Conservation (phyloP, 495 filamentous ascomycete genomes). For the Aspergillus coremiiformis region DNA sequence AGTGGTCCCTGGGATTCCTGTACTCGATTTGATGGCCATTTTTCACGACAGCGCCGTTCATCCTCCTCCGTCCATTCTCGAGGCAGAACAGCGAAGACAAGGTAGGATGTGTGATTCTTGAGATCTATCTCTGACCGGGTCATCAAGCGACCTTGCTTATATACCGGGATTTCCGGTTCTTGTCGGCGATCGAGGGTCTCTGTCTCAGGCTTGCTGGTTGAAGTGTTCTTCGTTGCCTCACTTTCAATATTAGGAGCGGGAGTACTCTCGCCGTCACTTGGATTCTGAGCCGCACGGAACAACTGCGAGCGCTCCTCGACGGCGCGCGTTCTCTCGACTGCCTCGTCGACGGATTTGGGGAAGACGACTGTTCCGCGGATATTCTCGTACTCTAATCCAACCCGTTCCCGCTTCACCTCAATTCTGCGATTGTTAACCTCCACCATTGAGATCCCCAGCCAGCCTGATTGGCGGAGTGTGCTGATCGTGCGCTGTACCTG, state of each 20-base stretch:
- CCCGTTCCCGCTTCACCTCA: conserved; percentile 74
- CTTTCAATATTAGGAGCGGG: conserved; percentile 18
- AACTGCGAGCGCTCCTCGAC: conserved; percentile 59
- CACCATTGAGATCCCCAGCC: conserved; percentile 89
- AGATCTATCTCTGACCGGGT: conserved; percentile 80
- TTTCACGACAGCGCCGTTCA: conserved; percentile 57
- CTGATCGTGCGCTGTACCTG: conserved; percentile 81
- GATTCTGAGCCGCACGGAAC: conserved; percentile 37
- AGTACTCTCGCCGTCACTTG: neutral
- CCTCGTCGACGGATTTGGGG: conserved; percentile 68
- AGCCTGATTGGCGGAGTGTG: conserved; percentile 66
- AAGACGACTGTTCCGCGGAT: conserved; percentile 51
- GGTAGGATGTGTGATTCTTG: conserved; percentile 90
- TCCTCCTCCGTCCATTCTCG: conserved; percentile 76
- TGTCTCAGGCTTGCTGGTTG: neutral
- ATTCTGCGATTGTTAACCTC: conserved; percentile 70
- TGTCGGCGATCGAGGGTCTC: neutral
- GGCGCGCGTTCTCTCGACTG: conserved; percentile 59
- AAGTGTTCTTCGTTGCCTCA: conserved; percentile 12
- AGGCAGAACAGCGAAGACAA: conserved; percentile 88
- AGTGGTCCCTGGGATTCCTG: conserved; percentile 26
- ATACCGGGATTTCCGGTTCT: conserved; percentile 22
- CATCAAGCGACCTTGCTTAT: conserved; percentile 62
- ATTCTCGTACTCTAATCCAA: conserved; percentile 56
- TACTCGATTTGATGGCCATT: conserved; percentile 48